Evolutionary conservation across 2,329 filamentous ascomycete species (phyloP).

Genomic region (Hypoxylon sp.): DNA sequence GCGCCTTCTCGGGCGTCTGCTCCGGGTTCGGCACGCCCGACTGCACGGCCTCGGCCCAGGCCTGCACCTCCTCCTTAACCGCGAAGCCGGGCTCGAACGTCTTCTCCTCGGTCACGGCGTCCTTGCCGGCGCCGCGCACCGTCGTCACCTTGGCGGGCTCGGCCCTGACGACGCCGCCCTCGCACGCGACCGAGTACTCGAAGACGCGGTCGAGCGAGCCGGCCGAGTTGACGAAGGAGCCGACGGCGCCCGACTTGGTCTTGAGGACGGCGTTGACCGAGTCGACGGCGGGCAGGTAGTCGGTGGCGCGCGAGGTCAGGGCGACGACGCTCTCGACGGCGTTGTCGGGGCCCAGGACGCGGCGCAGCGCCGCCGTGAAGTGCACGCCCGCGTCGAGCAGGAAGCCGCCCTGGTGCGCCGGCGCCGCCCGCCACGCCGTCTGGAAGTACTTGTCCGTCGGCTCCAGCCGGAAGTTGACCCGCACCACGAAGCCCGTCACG

Average conservation of each 20-base stretch:
- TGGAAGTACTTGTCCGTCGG: constrained; percentile 56
- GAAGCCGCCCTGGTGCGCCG: constrained; percentile 78
- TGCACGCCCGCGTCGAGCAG: constrained; percentile 80
- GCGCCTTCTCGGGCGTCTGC: constrained; percentile 64
- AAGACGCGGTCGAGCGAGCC: constrained; percentile 62
- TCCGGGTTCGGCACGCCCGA: constrained; percentile 57
- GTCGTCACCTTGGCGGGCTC: constrained; percentile 56
- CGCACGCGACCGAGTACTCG: constrained; percentile 65
- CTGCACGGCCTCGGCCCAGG: constrained; percentile 64
- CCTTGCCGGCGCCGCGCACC: constrained; percentile 46
- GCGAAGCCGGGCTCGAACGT: constrained; percentile 60
- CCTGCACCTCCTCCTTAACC: constrained; percentile 66
- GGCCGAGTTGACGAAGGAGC: constrained; percentile 64
- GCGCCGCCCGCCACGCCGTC: constrained; percentile 71
- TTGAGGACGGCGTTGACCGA: constrained; percentile 67
- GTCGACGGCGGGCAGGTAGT: constrained; percentile 70
- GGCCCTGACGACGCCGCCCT: constrained; percentile 61
- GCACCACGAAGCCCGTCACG: constrained; percentile 60
- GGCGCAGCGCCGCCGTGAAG: constrained; percentile 68
- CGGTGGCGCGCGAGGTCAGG: constrained; percentile 61
- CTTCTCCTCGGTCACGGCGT: constrained; percentile 51
- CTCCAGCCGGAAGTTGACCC: constrained; percentile 48
- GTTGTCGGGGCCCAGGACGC: constrained; percentile 60
- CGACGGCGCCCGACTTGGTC: constrained; percentile 61
- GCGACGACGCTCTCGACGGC: constrained; percentile 59